Evolutionary conservation across 2,329 filamentous ascomycete species (phyloP).

Genomic region (Chaetothyriales sp.): DNA sequence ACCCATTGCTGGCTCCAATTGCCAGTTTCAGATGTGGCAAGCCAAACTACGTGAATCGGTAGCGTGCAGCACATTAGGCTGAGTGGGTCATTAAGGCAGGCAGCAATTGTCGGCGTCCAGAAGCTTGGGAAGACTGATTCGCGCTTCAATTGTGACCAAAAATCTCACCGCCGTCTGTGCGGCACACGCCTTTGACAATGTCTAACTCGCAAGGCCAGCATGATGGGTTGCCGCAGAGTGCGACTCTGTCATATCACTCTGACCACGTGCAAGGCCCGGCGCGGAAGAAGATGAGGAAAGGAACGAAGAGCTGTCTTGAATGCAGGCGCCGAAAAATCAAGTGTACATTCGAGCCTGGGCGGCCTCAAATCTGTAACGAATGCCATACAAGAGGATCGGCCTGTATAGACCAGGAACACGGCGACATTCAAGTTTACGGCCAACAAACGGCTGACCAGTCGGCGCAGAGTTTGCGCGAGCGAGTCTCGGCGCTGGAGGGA

Average conservation of each 20-base stretch:
- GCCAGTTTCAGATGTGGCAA: background rate
- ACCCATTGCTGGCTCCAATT: background rate
- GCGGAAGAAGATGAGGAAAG: constrained; percentile 32
- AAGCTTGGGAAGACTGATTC: background rate
- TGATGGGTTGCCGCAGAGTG: background rate
- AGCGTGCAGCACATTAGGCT: background rate
- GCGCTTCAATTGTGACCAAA: background rate
- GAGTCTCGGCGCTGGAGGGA: constrained; percentile 26
- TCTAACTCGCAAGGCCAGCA: background rate
- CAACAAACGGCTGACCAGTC: constrained; percentile 14
- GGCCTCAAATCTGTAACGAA: constrained; percentile 27
- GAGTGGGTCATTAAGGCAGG: background rate
- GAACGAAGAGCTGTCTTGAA: constrained; percentile 31
- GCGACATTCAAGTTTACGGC: constrained; percentile 17
- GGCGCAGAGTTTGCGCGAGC: constrained; percentile 26
- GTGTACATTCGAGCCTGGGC: constrained; percentile 26
- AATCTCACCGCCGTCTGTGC: background rate
- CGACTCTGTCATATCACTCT: background rate
- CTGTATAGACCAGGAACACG: constrained; percentile 29
- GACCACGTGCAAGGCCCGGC: constrained; percentile 22
- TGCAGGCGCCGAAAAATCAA: constrained; percentile 32
- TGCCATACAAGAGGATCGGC: constrained; percentile 26
- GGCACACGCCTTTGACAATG: background rate
- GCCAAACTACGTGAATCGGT: background rate
- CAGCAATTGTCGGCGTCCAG: background rate